Evolutionary conservation across 768 basidiomycete genomes (phyloP), one percentile per base, ranked within the genome.

Genomic region (Phaeotremella fagi): DNA sequence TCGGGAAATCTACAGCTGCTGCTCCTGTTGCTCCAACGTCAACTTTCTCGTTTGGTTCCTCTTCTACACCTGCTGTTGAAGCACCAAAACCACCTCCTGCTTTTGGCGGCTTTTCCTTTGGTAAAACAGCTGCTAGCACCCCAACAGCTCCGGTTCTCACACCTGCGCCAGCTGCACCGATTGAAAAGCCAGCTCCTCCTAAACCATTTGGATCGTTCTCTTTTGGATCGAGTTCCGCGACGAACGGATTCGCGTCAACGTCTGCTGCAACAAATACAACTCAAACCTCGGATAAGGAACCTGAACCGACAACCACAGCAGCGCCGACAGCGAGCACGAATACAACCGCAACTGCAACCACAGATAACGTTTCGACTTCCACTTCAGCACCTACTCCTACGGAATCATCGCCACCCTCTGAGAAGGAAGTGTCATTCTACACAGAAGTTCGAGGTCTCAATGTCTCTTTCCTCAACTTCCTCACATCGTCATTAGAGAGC

Each of bases 401-500:
- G 9, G 48, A 44, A 23, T n/a, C 54, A 1, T 33, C 43, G 1
- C 57, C 59, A 20, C 61, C 64, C 24, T 45, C 60, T 5, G 61
- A 66, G 31, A 50, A 51, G 16, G 72, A 73, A 51, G 61, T 66
- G 1, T 42, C 57, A 15, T 73, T 70, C 52, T 64, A 63, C 35
- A 70, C 64, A 6, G 55, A 65, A 7, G 7, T 73, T 9, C 63
- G 70, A 3, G 72, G 72, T 12, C 60, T 73, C n/a, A 73, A 73
- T 48, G 45, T 45, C n/a, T 64, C 70, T 7, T 49, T 71, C 45
- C 45, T 66, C 5, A 52, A 60, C 15, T 71, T 71, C 54, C 55
- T 73, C 11, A 57, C 61, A 5, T 28, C 47, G 4, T 57, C 58
- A 3, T 18, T 68, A 9, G 55, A 61, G 4, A 33, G 55, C 4